Evolutionary conservation across 495 filamentous ascomycete species (phyloP).

Genomic region (Sphaerosporella brunnea): DNA sequence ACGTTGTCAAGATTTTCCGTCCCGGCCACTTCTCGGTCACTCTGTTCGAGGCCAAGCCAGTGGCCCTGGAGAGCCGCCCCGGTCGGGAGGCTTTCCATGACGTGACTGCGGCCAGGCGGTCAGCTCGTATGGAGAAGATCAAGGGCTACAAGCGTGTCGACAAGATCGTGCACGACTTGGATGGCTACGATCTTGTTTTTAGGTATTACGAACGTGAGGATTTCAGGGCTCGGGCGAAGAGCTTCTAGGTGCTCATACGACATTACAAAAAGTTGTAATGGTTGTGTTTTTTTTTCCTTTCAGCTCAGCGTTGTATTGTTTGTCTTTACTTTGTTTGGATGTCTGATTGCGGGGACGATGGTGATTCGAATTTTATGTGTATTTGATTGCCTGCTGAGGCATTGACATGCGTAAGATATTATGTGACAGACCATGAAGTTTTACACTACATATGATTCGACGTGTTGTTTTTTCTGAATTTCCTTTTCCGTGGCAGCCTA

Average conservation of each 20-base stretch:
- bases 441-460: too few species aligned
- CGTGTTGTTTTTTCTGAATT: too few species aligned
- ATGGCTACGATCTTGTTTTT: slow-evolving; percentile 95
- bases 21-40: slow-evolving; percentile 94
- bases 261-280: too few species aligned
- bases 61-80: slow-evolving; percentile 29
- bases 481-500: too few species aligned
- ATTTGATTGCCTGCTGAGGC: too few species aligned
- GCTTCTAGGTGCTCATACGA: slow-evolving; percentile 3
- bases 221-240: slow-evolving; percentile 25
- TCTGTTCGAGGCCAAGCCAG: slow-evolving; percentile 76
- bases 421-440: too few species aligned
- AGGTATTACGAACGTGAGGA: slow-evolving; percentile 86
- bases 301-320: too few species aligned
- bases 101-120: slow-evolving; percentile 30
- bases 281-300: too few species aligned
- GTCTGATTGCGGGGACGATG: too few species aligned
- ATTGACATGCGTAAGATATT: too few species aligned
- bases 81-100: slow-evolving; percentile 25
- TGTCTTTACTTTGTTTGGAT: too few species aligned
- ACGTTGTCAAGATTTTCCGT: slow-evolving; percentile 88
- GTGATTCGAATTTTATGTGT: too few species aligned
- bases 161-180: slow-evolving; percentile 89
- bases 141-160: slow-evolving; percentile 80
- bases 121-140: slow-evolving; percentile 60